Evolutionary conservation across 2,329 filamentous ascomycete genomes (phyloP), one percentile per base, ranked within the genome.

Genomic region (Coleophoma crateriformis): DNA sequence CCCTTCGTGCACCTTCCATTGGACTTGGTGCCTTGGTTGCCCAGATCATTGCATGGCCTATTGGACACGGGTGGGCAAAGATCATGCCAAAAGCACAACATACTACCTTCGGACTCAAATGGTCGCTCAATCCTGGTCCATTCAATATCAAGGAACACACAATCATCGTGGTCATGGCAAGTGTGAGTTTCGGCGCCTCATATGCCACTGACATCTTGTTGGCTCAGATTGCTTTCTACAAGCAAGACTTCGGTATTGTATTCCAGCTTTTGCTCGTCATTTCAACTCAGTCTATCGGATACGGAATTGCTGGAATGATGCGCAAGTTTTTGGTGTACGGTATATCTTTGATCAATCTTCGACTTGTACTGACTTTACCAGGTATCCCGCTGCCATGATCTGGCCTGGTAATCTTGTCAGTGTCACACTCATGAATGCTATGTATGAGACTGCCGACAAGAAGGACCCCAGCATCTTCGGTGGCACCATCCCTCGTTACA

Each of bases 171-270:
- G 79, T 85, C 56, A 85, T 85, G 60, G 59, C 59, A 8, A 61
- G 76, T 74, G 74, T 54, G 20, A 61, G 76, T 74, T 74, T 54
- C 22, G 50, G 47, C 33, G 51, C 55, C 37, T 54, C 52, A 33
- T 90, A 90, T 58, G 84, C 85, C 2, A 89, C 85, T 2, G 85
- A 89, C 56, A 84, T 88, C 44, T 78, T 90, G 42, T 71, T 88
- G 4, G 85, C 85, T 0, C 85, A 88, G 66, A 69, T 81, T 15
- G 76, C 84, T 14, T 89, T 88, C 58, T 90, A 90, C 81, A 7
- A 86, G 82, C 2, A 86, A 88, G 64, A 84, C 82, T 50, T 68
- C 86, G 11, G 76, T 47, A 79, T 77, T 67, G 72, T 72, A 1
- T 83, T 82, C 66, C 76, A 84, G 63, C 64, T 84, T 4, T 67